Base-by-base conservation (phyloP, 257 asterid genomes). In the Primulina eburnea region DNA sequence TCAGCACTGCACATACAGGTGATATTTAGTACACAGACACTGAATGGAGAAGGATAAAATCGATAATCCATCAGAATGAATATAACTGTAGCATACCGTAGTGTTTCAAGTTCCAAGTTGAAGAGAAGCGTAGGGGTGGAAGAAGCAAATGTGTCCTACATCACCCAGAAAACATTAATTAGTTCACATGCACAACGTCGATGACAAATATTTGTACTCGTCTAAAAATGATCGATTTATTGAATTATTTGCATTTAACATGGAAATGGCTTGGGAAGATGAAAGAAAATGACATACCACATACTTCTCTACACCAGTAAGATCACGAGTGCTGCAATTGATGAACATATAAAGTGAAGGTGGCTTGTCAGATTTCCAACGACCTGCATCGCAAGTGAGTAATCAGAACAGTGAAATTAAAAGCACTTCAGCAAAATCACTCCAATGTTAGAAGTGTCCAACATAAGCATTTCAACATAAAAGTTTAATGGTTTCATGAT, bases 81-180 rank as follows among this genome's bases (percentile, higher is more conserved):
- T 76, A 24, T 43, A 71, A 37, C 47, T 63, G 73, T 55, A 65
- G 67, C 73, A 57, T 79, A 93, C 99, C 99, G 89, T 64, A 93
- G 76, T 2, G 97, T 93, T 81, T 93, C 97, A 21, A 93, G 95
- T 74, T 93, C 99, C 79, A 93, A 88, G 84, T 93, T 93, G 60
- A 93, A 93, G 82, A 93, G 97, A 76, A 93, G 84, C 40, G 90
- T 67, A 20, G 99, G 96, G 56, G 85, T 77, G 57, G 96, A 82
- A 56, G 78, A 57, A 73, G 95, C 96, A 82, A 85, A 87, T 7
- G 78, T 85, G 61, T 89, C 99, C 99, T 93, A 91, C 81, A 79
- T 67, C 43, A 16, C 21, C 16, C 56, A 35, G 35, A 50, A 61
- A 50, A 50, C 7, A 50, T 43, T 11, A 50, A 50, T 5, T 50